These are phyloP conservation scores for Hippophae tibetana DNA, from an alignment of 306 rosid genomes.

Conservation along the genomic window DNA sequence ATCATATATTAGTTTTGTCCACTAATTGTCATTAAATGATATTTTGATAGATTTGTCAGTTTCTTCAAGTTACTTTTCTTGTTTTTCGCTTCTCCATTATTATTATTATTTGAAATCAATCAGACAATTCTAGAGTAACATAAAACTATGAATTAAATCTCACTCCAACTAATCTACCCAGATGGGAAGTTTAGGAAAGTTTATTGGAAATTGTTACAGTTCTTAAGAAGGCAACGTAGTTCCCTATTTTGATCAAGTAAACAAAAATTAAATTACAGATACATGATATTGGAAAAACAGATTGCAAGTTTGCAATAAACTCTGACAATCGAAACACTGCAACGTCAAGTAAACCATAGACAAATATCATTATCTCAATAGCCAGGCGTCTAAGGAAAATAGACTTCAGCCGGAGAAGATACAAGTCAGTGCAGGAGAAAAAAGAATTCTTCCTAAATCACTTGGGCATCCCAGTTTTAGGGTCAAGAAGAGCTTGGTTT, in stretches of 20 bases:
- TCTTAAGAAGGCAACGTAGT: too few relatives aligned
- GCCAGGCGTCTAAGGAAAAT: slow-evolving; percentile 19
- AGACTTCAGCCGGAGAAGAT: slow-evolving; percentile 8
- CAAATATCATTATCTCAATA: slow-evolving; percentile 14
- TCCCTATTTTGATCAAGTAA: neutral
- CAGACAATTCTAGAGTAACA: too few relatives aligned
- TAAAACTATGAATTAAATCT: too few relatives aligned
- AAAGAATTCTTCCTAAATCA: slow-evolving; percentile 13
- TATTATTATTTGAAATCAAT: too few relatives aligned
- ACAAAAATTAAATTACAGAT: slow-evolving; percentile 22
- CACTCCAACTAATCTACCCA: too few relatives aligned
- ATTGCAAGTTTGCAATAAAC: slow-evolving; percentile 20
- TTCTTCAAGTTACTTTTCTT: too few relatives aligned
- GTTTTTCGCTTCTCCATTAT: too few relatives aligned
- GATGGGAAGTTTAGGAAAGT: too few relatives aligned
- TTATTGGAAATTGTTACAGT: too few relatives aligned
- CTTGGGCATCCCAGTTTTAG: slow-evolving; percentile 75
- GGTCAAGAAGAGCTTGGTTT: slow-evolving; percentile 61
- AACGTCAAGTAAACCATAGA: slow-evolving; percentile 13
- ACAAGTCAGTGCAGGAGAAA: slow-evolving; percentile 13
- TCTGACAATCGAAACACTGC: slow-evolving; percentile 13
- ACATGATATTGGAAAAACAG: slow-evolving; percentile 23
- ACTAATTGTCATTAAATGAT: too few relatives aligned
- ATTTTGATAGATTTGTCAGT: too few relatives aligned
- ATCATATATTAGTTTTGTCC: too few relatives aligned